Percentiles rank a stretch among this genome's conserved stretches.
phyloP scores from a whole-genome alignment of 139 green algal genomes.

The Helicosporidium sp. region DNA sequence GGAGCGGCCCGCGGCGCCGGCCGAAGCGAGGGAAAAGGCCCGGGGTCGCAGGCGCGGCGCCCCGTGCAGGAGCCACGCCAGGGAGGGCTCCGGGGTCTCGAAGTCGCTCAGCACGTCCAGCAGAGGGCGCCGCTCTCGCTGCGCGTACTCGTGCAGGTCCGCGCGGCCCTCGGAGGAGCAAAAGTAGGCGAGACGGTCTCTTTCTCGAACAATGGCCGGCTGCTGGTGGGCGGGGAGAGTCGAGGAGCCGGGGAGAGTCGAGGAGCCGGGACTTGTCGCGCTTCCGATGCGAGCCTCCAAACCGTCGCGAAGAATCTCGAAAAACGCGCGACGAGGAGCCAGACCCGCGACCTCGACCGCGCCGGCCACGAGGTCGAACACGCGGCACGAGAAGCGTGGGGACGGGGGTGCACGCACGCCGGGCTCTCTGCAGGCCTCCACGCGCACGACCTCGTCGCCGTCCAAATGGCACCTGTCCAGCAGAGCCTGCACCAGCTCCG shows the following conservation, averaged over 20 bases:
- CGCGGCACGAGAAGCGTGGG: too few species aligned
- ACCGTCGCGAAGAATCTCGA: slow-evolving; percentile 37
- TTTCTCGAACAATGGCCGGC: too few species aligned
- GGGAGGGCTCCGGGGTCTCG: slow-evolving; percentile 25
- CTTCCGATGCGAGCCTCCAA: neutral
- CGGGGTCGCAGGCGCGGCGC: slow-evolving; percentile 54
- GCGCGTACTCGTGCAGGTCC: slow-evolving; percentile 41
- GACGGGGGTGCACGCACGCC: too few species aligned
- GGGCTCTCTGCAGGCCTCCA: too few species aligned
- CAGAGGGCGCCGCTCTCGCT: slow-evolving; percentile 26
- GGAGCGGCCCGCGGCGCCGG: slow-evolving; percentile 24
- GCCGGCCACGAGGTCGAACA: slow-evolving; percentile 32
- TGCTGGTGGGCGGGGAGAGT: too few species aligned
- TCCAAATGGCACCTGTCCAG: slow-evolving; percentile 28
- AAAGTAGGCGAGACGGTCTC: slow-evolving; percentile 69
- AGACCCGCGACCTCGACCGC: slow-evolving; percentile 59
- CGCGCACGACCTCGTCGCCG: slow-evolving; percentile 15
- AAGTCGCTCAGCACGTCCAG: slow-evolving; percentile 84
- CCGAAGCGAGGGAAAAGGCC: slow-evolving; percentile 74
- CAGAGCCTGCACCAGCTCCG: slow-evolving; percentile 18
- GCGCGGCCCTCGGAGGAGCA: slow-evolving; percentile 48
- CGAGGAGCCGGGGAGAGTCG: too few species aligned
- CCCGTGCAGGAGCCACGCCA: slow-evolving; percentile 60
- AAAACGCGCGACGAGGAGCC: slow-evolving; percentile 65
- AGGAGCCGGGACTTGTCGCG: too few species aligned